Evolutionary conservation across 176 grass and related monocot genomes (phyloP).

Genomic region (Stipa capillata): DNA sequence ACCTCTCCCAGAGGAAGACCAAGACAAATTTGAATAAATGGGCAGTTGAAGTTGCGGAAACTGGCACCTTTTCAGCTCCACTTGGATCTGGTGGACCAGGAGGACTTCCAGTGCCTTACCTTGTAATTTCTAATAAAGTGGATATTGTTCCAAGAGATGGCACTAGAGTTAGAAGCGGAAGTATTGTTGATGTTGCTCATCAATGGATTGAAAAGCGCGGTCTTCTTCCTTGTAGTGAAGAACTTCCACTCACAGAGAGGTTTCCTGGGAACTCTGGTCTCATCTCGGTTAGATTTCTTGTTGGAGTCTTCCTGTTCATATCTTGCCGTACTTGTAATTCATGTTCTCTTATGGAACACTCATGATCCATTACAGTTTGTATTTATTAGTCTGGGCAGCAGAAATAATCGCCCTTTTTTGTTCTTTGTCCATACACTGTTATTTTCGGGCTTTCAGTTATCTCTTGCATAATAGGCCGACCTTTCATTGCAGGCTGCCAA

Average conservation of each 20-base stretch:
- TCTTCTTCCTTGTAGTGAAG: conserved; percentile 69
- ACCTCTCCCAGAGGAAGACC: conserved; percentile 75
- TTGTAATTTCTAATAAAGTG: conserved; percentile 90
- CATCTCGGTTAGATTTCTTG: conserved; percentile 61
- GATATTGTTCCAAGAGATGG: conserved; percentile 61
- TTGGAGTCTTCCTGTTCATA: background rate
- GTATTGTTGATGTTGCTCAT: conserved; percentile 76
- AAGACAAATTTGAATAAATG: conserved; percentile 92
- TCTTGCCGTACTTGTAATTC: background rate
- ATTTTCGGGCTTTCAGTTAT: background rate
- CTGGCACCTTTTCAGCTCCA: conserved; percentile 75
- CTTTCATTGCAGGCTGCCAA: conserved; percentile 49
- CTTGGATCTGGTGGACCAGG: conserved; percentile 85
- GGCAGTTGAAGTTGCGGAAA: conserved; percentile 73
- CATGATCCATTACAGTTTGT: background rate
- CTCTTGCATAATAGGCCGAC: conserved; percentile 13
- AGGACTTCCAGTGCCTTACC: conserved; percentile 91
- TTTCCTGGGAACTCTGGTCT: conserved; percentile 77
- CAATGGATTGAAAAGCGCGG: conserved; percentile 93
- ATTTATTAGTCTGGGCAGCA: no score
- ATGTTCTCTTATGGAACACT: background rate
- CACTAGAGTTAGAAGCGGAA: conserved; percentile 60
- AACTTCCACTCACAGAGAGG: conserved; percentile 69
- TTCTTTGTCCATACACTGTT: no score
- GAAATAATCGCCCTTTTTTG: no score